Percentiles rank a stretch among this genome's conserved stretches.
Evolutionary conservation across 345 rosid species (phyloP).

Genomic region (Boechera retrofracta): DNA sequence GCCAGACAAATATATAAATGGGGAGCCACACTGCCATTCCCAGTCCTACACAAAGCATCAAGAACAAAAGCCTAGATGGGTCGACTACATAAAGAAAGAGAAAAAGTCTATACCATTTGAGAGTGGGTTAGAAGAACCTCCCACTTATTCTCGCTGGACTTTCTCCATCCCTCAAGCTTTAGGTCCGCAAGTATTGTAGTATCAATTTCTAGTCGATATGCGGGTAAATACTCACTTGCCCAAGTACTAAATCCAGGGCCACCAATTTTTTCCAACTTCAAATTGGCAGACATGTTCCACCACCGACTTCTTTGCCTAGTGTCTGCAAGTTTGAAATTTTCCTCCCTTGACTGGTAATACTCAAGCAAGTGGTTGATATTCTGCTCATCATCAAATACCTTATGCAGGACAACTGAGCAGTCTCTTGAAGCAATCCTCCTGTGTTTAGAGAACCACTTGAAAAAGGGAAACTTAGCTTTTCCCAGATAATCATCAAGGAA

Average conservation of each 20-base stretch:
- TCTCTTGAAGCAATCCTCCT: constrained; percentile 63
- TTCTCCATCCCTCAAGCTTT: constrained; percentile 84
- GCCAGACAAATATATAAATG: constrained; percentile 7
- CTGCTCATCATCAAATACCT: constrained; percentile 67
- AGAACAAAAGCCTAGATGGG: constrained; percentile 29
- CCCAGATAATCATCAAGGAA: constrained; percentile 55
- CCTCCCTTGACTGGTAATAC: constrained; percentile 54
- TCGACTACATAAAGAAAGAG: background rate
- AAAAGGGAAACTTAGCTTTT: constrained; percentile 41
- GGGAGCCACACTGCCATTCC: constrained; percentile 2
- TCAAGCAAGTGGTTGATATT: constrained; percentile 61
- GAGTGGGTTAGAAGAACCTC: constrained; percentile 91
- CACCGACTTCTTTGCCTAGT: constrained; percentile 49
- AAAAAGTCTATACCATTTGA: constrained; percentile 71
- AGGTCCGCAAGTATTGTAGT: constrained; percentile 54
- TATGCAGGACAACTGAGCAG: constrained; percentile 60
- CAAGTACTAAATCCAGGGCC: constrained; percentile 77
- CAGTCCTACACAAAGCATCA: constrained; percentile 13
- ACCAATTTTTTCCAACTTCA: constrained; percentile 71
- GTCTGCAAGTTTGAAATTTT: constrained; percentile 38
- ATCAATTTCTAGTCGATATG: constrained; percentile 70
- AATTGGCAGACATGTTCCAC: constrained; percentile 60
- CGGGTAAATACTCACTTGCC: constrained; percentile 73
- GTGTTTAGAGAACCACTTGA: constrained; percentile 56
- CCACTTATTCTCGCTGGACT: constrained; percentile 58